Percentiles rank a stretch among this genome's conserved stretches.
These are phyloP conservation scores for Pilaira anomala DNA, from an alignment of 192 early-diverging fungal species.

Conservation along the genomic window DNA sequence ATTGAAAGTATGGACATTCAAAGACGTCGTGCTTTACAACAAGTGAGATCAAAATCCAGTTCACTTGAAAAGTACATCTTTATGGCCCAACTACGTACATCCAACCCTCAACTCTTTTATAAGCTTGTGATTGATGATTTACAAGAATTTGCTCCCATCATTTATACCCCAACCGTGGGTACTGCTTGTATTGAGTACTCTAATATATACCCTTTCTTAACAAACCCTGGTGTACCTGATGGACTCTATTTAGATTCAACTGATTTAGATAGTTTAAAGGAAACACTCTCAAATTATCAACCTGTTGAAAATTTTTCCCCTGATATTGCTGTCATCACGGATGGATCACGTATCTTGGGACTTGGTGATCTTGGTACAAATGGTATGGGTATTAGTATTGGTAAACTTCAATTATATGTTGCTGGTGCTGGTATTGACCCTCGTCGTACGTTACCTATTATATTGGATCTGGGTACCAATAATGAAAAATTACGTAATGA, in stretches of 20 bases:
- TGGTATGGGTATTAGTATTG: constrained; percentile 95
- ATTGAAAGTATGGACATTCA: constrained; percentile 76
- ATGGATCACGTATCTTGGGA: constrained; percentile 92
- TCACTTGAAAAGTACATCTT: constrained; percentile 85
- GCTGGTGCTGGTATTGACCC: constrained; percentile 86
- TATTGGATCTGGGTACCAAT: constrained; percentile 91
- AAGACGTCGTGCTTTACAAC: constrained; percentile 69
- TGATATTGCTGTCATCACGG: constrained; percentile 90
- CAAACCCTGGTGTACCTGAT: constrained; percentile 67
- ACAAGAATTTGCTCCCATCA: constrained; percentile 77
- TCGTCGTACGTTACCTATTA: constrained; percentile 82
- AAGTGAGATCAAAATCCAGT: constrained; percentile 66
- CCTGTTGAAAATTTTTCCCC: constrained; percentile 47
- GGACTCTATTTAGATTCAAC: constrained; percentile 85
- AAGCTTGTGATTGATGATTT: constrained; percentile 71
- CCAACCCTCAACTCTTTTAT: constrained; percentile 84
- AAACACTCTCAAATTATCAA: constrained; percentile 76
- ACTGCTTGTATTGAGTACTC: constrained; percentile 86
- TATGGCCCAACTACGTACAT: constrained; percentile 77
- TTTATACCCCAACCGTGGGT: constrained; percentile 83
- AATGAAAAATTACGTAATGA: constrained; percentile 78
- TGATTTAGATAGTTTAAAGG: constrained; percentile 68
- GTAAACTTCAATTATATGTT: constrained; percentile 92
- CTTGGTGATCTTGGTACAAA: constrained; percentile 93
- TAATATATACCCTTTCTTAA: constrained; percentile 82